Base-by-base conservation (phyloP, 208 protist genomes). In the Leishmania lainsoni region DNA sequence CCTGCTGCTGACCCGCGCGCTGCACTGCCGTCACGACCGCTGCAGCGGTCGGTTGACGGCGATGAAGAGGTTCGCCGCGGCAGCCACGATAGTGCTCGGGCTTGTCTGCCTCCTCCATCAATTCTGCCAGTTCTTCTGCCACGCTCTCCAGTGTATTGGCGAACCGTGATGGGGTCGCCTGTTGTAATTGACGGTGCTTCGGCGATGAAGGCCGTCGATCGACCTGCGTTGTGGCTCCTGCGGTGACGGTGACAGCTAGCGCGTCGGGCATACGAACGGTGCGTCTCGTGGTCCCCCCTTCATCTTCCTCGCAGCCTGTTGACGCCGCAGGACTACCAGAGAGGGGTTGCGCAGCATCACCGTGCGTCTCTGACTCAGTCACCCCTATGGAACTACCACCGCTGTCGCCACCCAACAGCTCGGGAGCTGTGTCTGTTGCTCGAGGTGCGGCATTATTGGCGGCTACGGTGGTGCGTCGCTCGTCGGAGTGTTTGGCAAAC, bases 121-220 rank as follows among this genome's bases (percentile, higher is more conserved):
- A 54, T 14, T 42, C 82, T 16, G 73, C 82, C 29, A 85, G 45
- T 75, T 79, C 72, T 4, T 73, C 76, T 48, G 76, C 78, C 2
- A 79, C 77, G 29, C 77, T 81, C 61, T 74, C 72, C n/a, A 85
- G 52, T n/a, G 78, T 78, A 5, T 84, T 29, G 9, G 4, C 48
- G 32, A 65, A 26, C 39, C 14, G 78, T 17, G 74, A 39, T 54
- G 20, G 32, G 42, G 22, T 66, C 22, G 39, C 22, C 39, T 78
- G 54, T 29, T 22, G 52, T 12, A 26, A 56, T 26, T 17, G n/a
- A 51, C 17, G 72, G 51, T 39, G 51, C 16, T 45, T 76, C 72
- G 52, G 17, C 29, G 52, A 56, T 63, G 51, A 32, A 76, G 12
- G 20, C 72, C 26, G 5, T 73, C 45, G 68, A 73, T 73, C 68